Conservation (phyloP, 495 filamentous ascomycete genomes). For the Penicillium nucicola region DNA sequence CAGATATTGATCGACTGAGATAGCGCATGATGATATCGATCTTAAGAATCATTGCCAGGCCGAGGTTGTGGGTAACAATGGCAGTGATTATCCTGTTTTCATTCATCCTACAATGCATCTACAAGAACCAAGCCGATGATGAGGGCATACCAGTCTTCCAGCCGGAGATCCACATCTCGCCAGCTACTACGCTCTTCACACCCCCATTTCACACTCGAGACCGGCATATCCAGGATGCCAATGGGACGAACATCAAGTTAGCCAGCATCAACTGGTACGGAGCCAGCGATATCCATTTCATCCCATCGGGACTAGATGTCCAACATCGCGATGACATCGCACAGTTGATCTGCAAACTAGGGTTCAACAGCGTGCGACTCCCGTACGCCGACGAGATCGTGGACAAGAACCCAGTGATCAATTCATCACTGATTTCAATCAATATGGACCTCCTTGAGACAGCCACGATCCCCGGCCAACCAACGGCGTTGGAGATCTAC, state of each 20-base stretch:
- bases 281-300: conserved; percentile 55
- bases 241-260: conserved; percentile 50
- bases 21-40: too few species aligned
- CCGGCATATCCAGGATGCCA: conserved; percentile 53
- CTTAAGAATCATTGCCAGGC: too few species aligned
- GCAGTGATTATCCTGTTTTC: too few species aligned
- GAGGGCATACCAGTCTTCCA: too few species aligned
- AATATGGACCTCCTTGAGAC: conserved; percentile 52
- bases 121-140: too few species aligned
- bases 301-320: conserved; percentile 57
- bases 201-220: conserved; percentile 52
- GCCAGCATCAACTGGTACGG: conserved; percentile 64
- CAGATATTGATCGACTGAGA: too few species aligned
- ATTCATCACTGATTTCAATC: conserved; percentile 41
- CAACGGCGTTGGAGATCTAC: conserved; percentile 51
- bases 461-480: not conserved
- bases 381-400: conserved; percentile 64
- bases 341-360: conserved; percentile 44
- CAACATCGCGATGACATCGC: conserved; percentile 56
- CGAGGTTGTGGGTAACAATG: too few species aligned
- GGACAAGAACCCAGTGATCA: conserved; percentile 46
- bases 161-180: not conserved
- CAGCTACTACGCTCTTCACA: conserved; percentile 10
- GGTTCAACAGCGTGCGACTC: conserved; percentile 63
- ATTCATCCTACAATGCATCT: too few species aligned